Base-by-base conservation (phyloP, 345 rosid species). In the Lepidium sativum region DNA sequence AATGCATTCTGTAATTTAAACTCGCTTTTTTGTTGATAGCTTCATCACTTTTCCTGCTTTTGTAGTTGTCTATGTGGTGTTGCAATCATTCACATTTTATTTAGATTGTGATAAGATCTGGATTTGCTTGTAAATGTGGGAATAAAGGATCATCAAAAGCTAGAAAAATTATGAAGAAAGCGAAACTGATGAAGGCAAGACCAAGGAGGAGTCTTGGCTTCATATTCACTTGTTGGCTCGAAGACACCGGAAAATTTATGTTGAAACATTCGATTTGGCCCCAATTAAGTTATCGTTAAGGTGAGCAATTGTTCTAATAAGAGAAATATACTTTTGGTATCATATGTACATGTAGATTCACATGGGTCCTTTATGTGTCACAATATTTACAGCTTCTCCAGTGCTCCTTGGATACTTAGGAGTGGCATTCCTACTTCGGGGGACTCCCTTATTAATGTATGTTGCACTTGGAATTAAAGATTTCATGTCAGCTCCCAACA, bases 21-120 rank as follows among this genome's bases (percentile, higher is more conserved):
- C 43, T 10, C 20, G 20, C 53, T 37, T 52, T 50, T 20, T 62
- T 3, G 57, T 78, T 67, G 58, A 29, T 72, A 92, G 98, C 38
- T 6, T 33, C 11, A 8, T 41, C 23, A 39, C 63, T 32, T 42
- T 59, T 48, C 20, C 15, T 54, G 53, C 58, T 40, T 37, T 56
- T 44, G 18, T 84, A 95, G 99, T 68, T 95, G 75, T 95, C 99
- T 31, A 95, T 95, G 99, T 95, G 97, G 99, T 92, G 99, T 15
- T 91, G 99, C 81, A 90, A 54, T 52, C n/a, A n/a, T n/a, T n/a
- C n/a, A n/a, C n/a, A n/a, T n/a, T n/a, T n/a, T n/a, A n/a, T n/a
- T n/a, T n/a, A n/a, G n/a, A n/a, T n/a, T n/a, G n/a, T n/a, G n/a
- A n/a, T n/a, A n/a, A n/a, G n/a, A n/a, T n/a, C n/a, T n/a, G n/a